phyloP scores from a whole-genome alignment of 2,329 filamentous ascomycete species.

The Fusarium mangiferae region DNA sequence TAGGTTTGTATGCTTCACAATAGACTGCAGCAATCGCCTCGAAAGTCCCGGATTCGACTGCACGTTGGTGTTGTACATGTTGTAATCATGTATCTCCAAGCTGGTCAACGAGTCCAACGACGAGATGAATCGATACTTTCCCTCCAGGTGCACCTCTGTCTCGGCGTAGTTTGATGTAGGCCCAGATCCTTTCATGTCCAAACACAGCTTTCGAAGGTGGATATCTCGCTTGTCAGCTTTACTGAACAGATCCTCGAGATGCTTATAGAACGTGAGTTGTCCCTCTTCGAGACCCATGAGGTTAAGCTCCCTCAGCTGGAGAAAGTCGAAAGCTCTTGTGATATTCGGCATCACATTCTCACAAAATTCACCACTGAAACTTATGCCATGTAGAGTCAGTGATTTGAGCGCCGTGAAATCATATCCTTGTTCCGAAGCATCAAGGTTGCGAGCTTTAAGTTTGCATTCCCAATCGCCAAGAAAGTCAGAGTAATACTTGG shows the following conservation, averaged over 20 bases:
- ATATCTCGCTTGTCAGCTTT: background rate
- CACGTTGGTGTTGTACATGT: fast-evolving
- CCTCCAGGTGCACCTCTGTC: background rate
- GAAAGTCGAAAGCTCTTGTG: conserved; percentile 1
- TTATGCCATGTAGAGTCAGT: background rate
- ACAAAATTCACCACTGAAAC: fast-evolving
- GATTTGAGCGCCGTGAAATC: conserved; percentile 4
- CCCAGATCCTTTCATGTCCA: background rate
- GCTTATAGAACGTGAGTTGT: background rate
- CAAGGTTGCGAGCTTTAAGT: background rate
- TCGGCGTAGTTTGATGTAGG: fast-evolving
- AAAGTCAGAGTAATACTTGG: background rate
- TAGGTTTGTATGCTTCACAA: background rate
- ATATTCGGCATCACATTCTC: fast-evolving
- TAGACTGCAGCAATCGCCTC: background rate
- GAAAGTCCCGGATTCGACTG: background rate
- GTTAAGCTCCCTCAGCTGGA: background rate
- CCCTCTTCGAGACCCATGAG: fast-evolving
- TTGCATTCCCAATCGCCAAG: background rate
- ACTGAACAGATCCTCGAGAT: background rate
- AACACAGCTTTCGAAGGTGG: background rate
- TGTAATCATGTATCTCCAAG: background rate
- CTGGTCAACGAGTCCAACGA: background rate
- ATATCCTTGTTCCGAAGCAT: background rate
- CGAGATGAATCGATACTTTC: background rate